These are phyloP conservation scores for Papiliotrema fonsecae DNA, from an alignment of 1,284 basidiomycete genomes.

Conservation along the genomic window DNA sequence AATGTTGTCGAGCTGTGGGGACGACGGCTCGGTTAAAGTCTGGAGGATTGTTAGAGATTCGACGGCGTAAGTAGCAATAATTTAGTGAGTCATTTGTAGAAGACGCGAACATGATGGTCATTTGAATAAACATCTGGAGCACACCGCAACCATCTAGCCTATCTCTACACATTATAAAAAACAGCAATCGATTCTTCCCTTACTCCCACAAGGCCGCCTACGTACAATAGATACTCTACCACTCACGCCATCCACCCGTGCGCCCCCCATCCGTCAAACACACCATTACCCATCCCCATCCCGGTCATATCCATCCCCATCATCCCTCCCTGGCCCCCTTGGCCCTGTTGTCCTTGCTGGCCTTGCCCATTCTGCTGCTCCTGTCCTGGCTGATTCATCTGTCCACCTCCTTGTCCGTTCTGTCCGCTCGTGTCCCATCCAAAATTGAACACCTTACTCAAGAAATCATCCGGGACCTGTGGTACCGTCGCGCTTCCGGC, in stretches of 20 bases:
- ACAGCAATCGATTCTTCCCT: too few relatives aligned
- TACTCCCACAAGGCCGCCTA: too few relatives aligned
- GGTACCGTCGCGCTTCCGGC: constrained; percentile 1
- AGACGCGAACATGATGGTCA: too few relatives aligned
- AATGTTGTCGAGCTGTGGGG: constrained; percentile 54
- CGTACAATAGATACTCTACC: too few relatives aligned
- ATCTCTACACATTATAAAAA: too few relatives aligned
- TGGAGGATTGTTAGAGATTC: constrained; percentile 48
- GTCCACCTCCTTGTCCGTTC: not conserved
- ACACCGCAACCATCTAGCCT: too few relatives aligned
- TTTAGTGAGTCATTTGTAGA: not conserved
- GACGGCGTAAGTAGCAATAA: too few relatives aligned
- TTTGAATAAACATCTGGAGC: not conserved
- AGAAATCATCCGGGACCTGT: constrained; percentile 42
- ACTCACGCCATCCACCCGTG: constrained; percentile 14
- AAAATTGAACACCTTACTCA: constrained; percentile 42
- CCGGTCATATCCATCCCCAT: not conserved
- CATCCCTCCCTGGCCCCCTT: not conserved
- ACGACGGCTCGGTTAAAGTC: constrained; percentile 55
- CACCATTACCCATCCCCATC: not conserved
- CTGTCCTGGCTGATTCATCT: not conserved
- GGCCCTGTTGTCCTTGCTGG: not conserved
- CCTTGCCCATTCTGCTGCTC: not conserved
- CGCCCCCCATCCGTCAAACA: constrained; percentile 9
- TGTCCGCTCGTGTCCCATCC: constrained; percentile 29